phyloP scores from a whole-genome alignment of 768 basidiomycete species.

The Termitomyces sp. region DNA sequence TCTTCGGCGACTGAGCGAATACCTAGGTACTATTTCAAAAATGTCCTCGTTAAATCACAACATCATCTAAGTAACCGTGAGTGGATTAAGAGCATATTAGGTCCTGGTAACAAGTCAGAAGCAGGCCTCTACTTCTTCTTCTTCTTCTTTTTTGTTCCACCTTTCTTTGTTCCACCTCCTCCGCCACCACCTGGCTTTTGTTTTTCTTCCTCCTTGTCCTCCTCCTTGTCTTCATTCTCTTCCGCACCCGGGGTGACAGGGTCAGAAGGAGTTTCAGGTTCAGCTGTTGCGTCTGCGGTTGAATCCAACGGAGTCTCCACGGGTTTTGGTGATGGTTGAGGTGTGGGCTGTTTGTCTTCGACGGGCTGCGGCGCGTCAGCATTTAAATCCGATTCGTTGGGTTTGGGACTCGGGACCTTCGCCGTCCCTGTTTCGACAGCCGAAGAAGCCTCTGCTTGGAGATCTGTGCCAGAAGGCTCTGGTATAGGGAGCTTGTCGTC shows the following conservation, averaged over 20 bases:
- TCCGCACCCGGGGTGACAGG: slow-evolving; percentile 13
- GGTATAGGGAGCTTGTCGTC: neutral
- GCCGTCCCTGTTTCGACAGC: neutral
- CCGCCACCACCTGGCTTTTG: slow-evolving; percentile 14
- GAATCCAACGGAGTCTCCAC: neutral
- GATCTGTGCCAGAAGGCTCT: neutral
- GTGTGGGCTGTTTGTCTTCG: neutral
- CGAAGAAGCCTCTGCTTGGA: neutral
- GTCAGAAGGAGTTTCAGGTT: slow-evolving; percentile 12
- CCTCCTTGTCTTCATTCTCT: slow-evolving; percentile 17
- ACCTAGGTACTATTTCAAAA: neutral
- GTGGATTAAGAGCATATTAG: neutral
- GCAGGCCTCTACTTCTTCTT: slow-evolving; percentile 20
- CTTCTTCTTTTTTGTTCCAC: slow-evolving; percentile 17
- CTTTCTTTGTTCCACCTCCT: slow-evolving; percentile 16
- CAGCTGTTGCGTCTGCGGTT: neutral
- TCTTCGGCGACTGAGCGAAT: neutral
- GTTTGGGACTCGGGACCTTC: neutral
- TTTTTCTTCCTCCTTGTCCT: slow-evolving; percentile 14
- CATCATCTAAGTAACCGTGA: neutral
- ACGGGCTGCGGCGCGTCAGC: neutral
- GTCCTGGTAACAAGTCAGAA: neutral
- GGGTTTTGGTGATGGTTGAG: neutral
- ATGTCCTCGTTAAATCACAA: neutral
- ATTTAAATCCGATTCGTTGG: neutral